phyloP scores from a whole-genome alignment of 768 basidiomycete genomes.

The Crassisporium funariophilum region DNA sequence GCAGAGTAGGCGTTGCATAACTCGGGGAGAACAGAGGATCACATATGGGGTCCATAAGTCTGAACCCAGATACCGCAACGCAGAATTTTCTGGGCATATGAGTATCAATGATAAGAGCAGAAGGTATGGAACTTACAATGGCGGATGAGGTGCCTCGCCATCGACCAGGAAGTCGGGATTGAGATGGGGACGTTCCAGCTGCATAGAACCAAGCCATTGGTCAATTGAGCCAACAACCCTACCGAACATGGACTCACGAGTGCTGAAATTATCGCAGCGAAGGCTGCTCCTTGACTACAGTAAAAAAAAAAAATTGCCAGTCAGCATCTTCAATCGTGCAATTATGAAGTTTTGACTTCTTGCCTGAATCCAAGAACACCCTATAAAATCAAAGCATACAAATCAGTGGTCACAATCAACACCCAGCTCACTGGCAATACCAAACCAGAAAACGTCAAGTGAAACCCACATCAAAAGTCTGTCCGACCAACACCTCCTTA shows the following conservation, averaged over 20 bases:
- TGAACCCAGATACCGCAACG: conserved; percentile 75
- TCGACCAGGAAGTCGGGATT: conserved; percentile 65
- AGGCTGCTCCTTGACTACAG: conserved; percentile 72
- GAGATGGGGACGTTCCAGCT: conserved; percentile 44
- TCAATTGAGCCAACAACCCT: background rate
- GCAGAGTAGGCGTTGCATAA: conserved; percentile 73
- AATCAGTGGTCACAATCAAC: conserved; percentile 6
- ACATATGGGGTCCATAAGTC: conserved; percentile 48
- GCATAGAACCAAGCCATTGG: background rate
- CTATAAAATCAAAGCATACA: conserved; percentile 34
- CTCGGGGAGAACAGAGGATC: conserved; percentile 50
- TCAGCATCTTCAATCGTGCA: too few relatives aligned
- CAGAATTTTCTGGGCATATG: conserved; percentile 60
- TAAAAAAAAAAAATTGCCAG: conserved; percentile 4
- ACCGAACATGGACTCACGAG: conserved; percentile 49
- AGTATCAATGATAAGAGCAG: background rate
- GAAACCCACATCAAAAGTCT: conserved; percentile 65
- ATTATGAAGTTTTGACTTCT: conserved; percentile 9
- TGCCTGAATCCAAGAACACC: conserved; percentile 86
- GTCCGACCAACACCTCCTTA: conserved; percentile 55
- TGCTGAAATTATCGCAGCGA: conserved; percentile 71
- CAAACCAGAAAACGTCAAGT: conserved; percentile 4
- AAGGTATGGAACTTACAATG: conserved; percentile 51
- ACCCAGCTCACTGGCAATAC: background rate
- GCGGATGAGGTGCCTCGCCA: conserved; percentile 70